A percentile compares a stretch with the other conserved stretches of the same genome.
phyloP scores from a whole-genome alignment of 768 basidiomycete genomes.

The Lepiota venenata region DNA sequence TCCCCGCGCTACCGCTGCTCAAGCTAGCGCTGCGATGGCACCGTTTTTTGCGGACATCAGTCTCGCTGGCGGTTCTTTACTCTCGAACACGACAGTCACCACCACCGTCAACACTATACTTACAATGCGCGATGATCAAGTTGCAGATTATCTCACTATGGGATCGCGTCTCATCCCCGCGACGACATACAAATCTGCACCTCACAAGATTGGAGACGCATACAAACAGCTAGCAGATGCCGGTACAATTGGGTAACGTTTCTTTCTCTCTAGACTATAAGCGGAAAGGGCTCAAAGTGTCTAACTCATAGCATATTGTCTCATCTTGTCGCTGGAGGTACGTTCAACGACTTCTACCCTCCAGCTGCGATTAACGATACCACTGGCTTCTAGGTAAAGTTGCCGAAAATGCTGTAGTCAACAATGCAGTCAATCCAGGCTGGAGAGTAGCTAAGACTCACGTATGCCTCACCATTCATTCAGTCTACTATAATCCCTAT shows the following conservation, averaged over 20 bases:
- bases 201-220: constrained; percentile 16
- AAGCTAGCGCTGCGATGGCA: background rate
- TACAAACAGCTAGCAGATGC: constrained; percentile 19
- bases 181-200: background rate
- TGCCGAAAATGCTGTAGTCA: constrained; percentile 27
- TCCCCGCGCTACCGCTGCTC: background rate
- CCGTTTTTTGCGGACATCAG: background rate
- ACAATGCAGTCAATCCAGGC: constrained; percentile 28
- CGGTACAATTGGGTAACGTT: background rate
- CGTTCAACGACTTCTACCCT: too few species aligned
- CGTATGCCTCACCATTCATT: constrained; percentile 18
- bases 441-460: constrained; percentile 37
- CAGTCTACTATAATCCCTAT: background rate
- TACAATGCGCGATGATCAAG: background rate
- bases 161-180: constrained; percentile 13
- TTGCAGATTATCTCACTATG: background rate
- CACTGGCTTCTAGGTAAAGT: constrained; percentile 23
- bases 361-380: too few species aligned
- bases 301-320: background rate
- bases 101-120: background rate
- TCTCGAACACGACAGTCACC: background rate
- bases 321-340: background rate
- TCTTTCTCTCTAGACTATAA: background rate
- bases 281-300: background rate
- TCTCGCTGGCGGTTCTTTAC: background rate